Conservation (phyloP, 352 stramenopile genomes). For the Phytopythium sindhum region DNA sequence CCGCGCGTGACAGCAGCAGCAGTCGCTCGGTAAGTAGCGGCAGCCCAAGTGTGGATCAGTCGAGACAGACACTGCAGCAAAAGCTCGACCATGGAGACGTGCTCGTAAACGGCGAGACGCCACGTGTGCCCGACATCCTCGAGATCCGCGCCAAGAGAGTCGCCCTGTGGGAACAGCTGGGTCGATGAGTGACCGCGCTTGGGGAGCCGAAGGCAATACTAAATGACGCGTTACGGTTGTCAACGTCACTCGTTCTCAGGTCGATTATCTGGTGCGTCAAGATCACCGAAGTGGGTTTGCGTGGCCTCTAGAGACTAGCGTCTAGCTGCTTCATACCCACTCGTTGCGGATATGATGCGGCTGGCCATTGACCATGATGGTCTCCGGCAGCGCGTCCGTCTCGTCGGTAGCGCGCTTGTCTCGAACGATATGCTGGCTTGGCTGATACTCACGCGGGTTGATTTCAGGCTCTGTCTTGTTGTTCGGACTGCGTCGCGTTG, state of each 20-base stretch:
- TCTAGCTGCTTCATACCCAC: conserved; percentile 3
- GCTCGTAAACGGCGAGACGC: conserved; percentile 5
- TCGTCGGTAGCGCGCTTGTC: background rate
- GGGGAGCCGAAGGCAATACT: no score
- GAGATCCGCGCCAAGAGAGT: conserved; percentile 39
- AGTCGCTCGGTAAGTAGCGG: conserved; percentile 12
- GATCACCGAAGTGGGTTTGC: background rate
- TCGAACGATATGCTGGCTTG: background rate
- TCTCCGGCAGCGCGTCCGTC: background rate
- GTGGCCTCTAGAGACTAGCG: background rate
- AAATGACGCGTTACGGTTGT: no score
- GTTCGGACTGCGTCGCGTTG: background rate
- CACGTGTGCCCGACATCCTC: conserved; percentile 29
- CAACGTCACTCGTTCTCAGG: background rate
- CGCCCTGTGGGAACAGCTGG: conserved; percentile 6
- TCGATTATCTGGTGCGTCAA: background rate
- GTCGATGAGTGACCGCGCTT: background rate
- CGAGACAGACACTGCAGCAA: conserved; percentile 8
- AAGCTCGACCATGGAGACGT: conserved; percentile 8
- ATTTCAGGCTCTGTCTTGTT: background rate
- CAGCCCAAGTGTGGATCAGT: background rate
- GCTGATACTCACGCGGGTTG: background rate
- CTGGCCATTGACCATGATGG: background rate
- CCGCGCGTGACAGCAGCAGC: background rate
- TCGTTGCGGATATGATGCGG: background rate